Base-by-base conservation (phyloP, 2,329 filamentous ascomycete genomes). In the Drechslerella coelobrocha region DNA sequence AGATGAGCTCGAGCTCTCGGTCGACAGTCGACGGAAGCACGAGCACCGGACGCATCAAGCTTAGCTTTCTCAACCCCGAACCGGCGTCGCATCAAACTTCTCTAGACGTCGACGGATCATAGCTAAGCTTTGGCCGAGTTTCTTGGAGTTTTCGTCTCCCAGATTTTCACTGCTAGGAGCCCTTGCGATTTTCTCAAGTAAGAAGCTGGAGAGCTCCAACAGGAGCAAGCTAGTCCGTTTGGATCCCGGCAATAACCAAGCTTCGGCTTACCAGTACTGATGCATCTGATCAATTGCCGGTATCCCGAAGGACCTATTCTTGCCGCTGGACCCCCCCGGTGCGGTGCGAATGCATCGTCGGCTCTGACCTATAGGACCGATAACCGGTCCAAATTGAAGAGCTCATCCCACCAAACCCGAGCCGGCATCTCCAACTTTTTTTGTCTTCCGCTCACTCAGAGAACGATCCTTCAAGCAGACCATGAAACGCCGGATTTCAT, bases 61-160 rank as follows among this genome's bases (percentile, higher is more conserved):
- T 56, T 59, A 66, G 61, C 50, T 59, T 53, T 27, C 48, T 29
- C 23, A 52, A 43, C 31, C 9, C 55, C 10, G 23, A 50, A 51
- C 23, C 24, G 24, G 21, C 48, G 2, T 60, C 63, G 63, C 39
- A 27, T 69, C 63, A 26, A 48, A 51, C 51, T 61, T 37, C 63
- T 57, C 19, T 29, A 62, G 57, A 47, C 29, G 29, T 31, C 29
- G 12, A 31, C 29, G 29, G 52, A 14, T n/a, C 21, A 19, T 19
- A 24, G 65, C 65, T 62, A 69, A 69, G 65, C 65, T 69, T 69
- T 69, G 52, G 57, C 65, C 65, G 19, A 69, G 65, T 69, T 59
- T 69, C 57, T 68, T 68, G 62, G 62, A 41, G 45, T 51, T 31
- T 53, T 69, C 65, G 65, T 69, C 65, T 69, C 65, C 65, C 37